phyloP scores from a whole-genome alignment of 2,329 filamentous ascomycete genomes.

The Penicillium sp. region DNA sequence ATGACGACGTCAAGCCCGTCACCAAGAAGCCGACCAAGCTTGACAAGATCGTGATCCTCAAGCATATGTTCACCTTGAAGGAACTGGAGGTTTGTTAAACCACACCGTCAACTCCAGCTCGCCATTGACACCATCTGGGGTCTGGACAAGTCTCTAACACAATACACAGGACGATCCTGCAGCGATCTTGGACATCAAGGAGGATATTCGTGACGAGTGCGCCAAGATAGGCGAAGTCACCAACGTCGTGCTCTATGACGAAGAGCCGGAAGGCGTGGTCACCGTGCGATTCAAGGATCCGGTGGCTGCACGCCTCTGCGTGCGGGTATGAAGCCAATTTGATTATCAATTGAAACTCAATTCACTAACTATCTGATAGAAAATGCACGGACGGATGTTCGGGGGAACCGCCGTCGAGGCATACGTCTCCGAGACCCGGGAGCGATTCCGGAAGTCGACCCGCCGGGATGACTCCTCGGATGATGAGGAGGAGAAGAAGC shows the following conservation, averaged over 20 bases:
- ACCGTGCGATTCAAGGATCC: conserved; percentile 77
- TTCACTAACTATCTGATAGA: conserved; percentile 30
- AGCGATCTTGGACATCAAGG: conserved; percentile 85
- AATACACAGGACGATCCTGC: conserved; percentile 67
- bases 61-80: conserved; percentile 87
- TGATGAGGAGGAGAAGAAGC: conserved; percentile 46
- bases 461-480: conserved; percentile 49
- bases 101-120: not conserved
- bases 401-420: conserved; percentile 72
- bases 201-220: conserved; percentile 90
- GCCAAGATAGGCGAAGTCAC: conserved; percentile 83
- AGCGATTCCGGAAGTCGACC: conserved; percentile 71
- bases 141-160: conserved; percentile 18
- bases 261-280: conserved; percentile 80
- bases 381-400: conserved; percentile 81
- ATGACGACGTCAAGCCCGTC: conserved; percentile 61
- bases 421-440: conserved; percentile 67
- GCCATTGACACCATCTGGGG: not conserved
- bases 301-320: conserved; percentile 71
- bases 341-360: not conserved
- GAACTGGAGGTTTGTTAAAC: conserved; percentile 65
- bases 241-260: conserved; percentile 87
- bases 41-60: conserved; percentile 60
- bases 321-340: conserved; percentile 46
- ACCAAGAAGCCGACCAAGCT: conserved; percentile 16